Percentiles rank a stretch among this genome's conserved stretches.
Conservation (phyloP, 2,329 filamentous ascomycete species). For the Xylariaceae sp. region DNA sequence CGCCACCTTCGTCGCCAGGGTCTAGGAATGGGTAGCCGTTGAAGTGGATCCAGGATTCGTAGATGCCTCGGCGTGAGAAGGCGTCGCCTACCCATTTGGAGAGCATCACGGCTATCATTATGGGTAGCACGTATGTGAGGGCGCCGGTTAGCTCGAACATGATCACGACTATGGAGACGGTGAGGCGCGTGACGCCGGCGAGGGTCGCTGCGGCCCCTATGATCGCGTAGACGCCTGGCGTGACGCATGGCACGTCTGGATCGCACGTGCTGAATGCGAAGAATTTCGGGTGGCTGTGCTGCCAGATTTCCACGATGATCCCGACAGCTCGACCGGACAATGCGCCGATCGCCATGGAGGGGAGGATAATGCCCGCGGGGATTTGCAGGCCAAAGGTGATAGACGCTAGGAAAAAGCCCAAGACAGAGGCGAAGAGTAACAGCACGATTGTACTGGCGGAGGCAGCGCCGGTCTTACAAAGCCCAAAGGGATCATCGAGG, state of each 20-base stretch:
- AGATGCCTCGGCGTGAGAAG: conserved; percentile 88
- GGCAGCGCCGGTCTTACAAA: conserved; percentile 83
- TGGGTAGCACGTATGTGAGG: conserved; percentile 91
- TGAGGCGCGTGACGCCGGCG: conserved; percentile 91
- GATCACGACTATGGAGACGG: conserved; percentile 96
- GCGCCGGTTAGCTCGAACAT: conserved; percentile 99
- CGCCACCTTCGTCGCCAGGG: conserved; percentile 69
- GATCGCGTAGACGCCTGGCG: conserved; percentile 92
- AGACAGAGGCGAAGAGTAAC: conserved; percentile 72
- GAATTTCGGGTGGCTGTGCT: conserved; percentile 70
- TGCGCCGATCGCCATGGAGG: conserved; percentile 93
- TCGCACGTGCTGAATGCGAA: conserved; percentile 77
- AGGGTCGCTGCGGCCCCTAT: conserved; percentile 93
- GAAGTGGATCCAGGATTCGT: conserved; percentile 96
- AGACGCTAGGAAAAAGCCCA: conserved; percentile 80
- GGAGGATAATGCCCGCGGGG: conserved; percentile 90
- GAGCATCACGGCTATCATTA: conserved; percentile 98
- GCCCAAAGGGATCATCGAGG: conserved; percentile 78
- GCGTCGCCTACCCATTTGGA: conserved; percentile 98
- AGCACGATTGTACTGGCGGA: conserved; percentile 79
- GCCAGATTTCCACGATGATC: conserved; percentile 84
- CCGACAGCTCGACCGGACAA: conserved; percentile 85
- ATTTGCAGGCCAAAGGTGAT: conserved; percentile 93
- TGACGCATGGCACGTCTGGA: conserved; percentile 82
- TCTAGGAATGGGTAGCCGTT: conserved; percentile 95